Conservation (phyloP, 208 protist genomes). For the Spironucleus salmonicida region DNA sequence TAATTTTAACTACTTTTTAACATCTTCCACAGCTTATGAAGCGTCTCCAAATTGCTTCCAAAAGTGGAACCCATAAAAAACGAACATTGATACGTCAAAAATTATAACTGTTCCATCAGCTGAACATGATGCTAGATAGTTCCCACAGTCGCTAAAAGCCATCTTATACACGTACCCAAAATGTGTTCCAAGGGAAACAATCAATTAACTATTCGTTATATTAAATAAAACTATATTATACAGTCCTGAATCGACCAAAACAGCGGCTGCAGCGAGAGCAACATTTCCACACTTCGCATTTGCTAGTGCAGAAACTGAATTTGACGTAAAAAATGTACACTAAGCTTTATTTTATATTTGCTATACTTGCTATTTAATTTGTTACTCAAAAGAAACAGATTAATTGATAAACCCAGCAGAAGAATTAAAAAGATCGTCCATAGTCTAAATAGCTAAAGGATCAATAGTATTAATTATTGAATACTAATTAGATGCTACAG, state of each 20-base stretch:
- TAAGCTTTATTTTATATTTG: background rate
- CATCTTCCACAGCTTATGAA: no score
- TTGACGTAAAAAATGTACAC: background rate
- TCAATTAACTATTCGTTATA: background rate
- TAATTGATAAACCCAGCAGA: no score
- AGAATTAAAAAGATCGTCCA: background rate
- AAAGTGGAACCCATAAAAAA: background rate
- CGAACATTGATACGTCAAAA: background rate
- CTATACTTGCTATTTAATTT: background rate
- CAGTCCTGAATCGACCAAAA: background rate
- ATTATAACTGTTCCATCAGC: background rate
- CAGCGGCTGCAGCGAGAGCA: background rate
- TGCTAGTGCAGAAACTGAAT: background rate
- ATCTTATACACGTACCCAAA: background rate
- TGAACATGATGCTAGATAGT: background rate
- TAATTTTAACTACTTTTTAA: no score
- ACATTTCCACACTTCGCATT: background rate
- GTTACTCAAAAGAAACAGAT: no score
- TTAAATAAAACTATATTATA: background rate
- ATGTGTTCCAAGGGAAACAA: background rate
- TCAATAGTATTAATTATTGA: background rate
- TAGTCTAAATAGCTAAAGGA: background rate
- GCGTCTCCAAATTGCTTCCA: no score
- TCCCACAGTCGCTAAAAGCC: background rate
- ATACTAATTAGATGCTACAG: background rate